Percentiles rank a stretch among this genome's conserved stretches.
These are phyloP conservation scores for Pseudophaeomoniella oleicola DNA, from an alignment of 2,329 filamentous ascomycete species.

Conservation along the genomic window DNA sequence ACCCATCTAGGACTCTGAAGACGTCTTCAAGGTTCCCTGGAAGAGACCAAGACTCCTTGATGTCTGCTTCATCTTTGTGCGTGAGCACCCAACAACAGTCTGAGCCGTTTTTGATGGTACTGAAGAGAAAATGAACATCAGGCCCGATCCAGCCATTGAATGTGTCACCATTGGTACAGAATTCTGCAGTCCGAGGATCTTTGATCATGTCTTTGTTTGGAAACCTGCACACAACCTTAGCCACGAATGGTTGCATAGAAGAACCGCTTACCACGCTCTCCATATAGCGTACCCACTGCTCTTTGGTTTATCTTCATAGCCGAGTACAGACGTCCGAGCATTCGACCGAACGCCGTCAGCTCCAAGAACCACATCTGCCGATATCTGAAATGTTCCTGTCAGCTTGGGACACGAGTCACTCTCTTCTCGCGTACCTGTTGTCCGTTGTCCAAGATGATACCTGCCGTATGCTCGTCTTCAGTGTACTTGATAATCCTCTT, in stretches of 20 bases:
- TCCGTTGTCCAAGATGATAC: conserved; percentile 16
- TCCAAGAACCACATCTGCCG: conserved; percentile 37
- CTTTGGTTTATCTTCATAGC: conserved; percentile 17
- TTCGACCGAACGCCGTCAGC: conserved; percentile 41
- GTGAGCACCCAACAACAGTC: conserved; percentile 12
- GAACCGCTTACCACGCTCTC: conserved; percentile 10
- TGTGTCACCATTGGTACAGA: conserved; percentile 10
- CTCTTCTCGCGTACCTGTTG: too few relatives aligned
- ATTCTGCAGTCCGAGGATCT: conserved; percentile 8
- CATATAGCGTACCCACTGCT: conserved; percentile 14
- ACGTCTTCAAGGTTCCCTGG: conserved; percentile 39
- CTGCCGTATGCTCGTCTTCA: conserved; percentile 12
- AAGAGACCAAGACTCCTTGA: conserved; percentile 41
- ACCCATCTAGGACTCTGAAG: conserved; percentile 34
- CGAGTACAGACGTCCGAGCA: conserved; percentile 32
- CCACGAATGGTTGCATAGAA: conserved; percentile 6
- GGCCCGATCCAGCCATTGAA: conserved; percentile 11
- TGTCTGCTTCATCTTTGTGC: conserved; percentile 33
- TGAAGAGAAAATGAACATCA: conserved; percentile 10
- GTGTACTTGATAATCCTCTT: conserved; percentile 15
- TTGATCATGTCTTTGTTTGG: conserved; percentile 12
- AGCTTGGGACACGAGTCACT: too few relatives aligned
- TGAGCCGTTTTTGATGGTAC: conserved; percentile 10
- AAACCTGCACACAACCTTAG: conserved; percentile 1
- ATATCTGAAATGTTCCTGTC: conserved; percentile 1